Evolutionary conservation across 1,284 basidiomycete genomes (phyloP).

Genomic region (Marasmius oreades): DNA sequence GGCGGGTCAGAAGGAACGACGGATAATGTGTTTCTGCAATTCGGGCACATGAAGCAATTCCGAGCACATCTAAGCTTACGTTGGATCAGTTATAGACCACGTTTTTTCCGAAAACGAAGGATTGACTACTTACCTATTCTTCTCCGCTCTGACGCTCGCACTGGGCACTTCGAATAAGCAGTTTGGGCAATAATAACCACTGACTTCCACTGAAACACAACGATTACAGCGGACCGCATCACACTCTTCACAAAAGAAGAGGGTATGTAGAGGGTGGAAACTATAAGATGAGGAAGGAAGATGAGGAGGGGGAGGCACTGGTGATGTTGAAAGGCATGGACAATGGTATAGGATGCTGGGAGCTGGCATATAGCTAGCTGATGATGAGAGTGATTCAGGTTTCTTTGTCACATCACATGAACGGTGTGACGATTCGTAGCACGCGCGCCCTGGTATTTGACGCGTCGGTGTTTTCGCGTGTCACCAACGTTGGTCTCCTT

Average conservation of each 20-base stretch:
- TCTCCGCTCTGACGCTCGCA: slow-evolving; percentile 93
- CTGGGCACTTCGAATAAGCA: slow-evolving; percentile 99
- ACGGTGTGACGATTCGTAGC: too few relatives aligned
- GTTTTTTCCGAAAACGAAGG: not conserved
- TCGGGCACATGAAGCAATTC: slow-evolving; percentile 96
- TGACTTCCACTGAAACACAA: slow-evolving; percentile 90
- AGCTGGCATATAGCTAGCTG: slow-evolving; percentile 13
- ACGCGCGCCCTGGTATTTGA: too few relatives aligned
- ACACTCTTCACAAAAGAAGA: slow-evolving; percentile 99
- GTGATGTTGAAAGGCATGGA: slow-evolving; percentile 58
- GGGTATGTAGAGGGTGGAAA: slow-evolving; percentile 79
- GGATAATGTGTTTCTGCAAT: slow-evolving; percentile 84
- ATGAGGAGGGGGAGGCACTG: slow-evolving; percentile 70
- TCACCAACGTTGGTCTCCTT: too few relatives aligned
- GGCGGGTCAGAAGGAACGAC: slow-evolving; percentile 86
- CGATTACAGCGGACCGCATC: slow-evolving; percentile 90
- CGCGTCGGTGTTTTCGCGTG: too few relatives aligned
- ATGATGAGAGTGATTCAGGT: not conserved
- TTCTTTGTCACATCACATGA: not conserved
- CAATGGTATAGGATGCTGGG: slow-evolving; percentile 69
- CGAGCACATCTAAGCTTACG: slow-evolving; percentile 76
- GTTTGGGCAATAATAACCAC: slow-evolving; percentile 96
- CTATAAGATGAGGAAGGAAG: slow-evolving; percentile 68
- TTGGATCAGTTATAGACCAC: not conserved
- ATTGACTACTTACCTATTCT: slow-evolving; percentile 72